Conservation (phyloP, 2,329 filamentous ascomycete genomes). For the Alternaria sp. region DNA sequence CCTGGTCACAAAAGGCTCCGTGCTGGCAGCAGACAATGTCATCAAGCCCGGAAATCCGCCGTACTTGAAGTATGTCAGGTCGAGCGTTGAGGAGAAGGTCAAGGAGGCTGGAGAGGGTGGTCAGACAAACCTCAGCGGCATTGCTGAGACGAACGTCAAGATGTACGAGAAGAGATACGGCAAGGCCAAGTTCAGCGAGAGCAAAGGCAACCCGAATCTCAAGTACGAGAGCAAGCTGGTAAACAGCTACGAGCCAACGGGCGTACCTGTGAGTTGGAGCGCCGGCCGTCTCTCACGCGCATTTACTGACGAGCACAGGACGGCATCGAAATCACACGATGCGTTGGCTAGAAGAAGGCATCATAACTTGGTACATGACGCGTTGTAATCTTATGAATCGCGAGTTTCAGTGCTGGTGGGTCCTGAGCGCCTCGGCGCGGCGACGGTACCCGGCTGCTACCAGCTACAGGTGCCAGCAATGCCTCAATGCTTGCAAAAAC, state of each 20-base stretch:
- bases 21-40: slow-evolving; percentile 73
- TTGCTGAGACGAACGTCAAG: slow-evolving; percentile 55
- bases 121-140: slow-evolving; percentile 46
- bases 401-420: not conserved
- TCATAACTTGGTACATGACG: not conserved
- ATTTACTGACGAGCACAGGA: slow-evolving; percentile 55
- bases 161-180: slow-evolving; percentile 57
- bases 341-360: slow-evolving; percentile 42
- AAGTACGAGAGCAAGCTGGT: slow-evolving; percentile 69
- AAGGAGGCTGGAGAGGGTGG: slow-evolving; percentile 42
- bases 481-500: not conserved
- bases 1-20: slow-evolving; percentile 66
- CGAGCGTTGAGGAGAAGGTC: slow-evolving; percentile 67
- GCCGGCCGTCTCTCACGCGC: not conserved
- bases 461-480: not conserved
- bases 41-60: slow-evolving; percentile 74
- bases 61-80: slow-evolving; percentile 73
- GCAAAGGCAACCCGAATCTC: slow-evolving; percentile 66
- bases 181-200: slow-evolving; percentile 52
- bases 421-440: not conserved
- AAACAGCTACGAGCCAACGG: slow-evolving; percentile 72
- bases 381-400: not conserved
- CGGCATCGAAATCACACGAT: slow-evolving; percentile 70
- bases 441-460: not conserved
- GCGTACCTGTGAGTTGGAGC: slow-evolving; percentile 62